These are phyloP conservation scores for Waltergamsia citrina DNA, from an alignment of 2,329 filamentous ascomycete species.

Conservation along the genomic window DNA sequence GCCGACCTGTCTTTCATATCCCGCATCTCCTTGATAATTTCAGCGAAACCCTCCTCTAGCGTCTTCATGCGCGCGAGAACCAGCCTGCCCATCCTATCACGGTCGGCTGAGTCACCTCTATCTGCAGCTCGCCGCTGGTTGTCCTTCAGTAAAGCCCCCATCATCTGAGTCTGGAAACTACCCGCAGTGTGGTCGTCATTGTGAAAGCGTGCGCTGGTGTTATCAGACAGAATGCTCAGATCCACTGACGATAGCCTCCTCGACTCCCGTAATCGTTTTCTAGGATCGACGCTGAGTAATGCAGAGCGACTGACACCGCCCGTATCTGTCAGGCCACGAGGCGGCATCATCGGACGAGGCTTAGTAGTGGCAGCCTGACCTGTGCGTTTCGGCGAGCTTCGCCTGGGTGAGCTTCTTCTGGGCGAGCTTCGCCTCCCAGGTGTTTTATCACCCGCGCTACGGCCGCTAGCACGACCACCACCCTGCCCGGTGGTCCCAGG, in stretches of 20 bases:
- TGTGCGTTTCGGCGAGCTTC: conserved; percentile 33
- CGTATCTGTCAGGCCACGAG: conserved; percentile 22
- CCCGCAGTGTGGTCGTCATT: conserved; percentile 55
- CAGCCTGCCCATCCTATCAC: conserved; percentile 66
- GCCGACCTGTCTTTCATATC: conserved; percentile 42
- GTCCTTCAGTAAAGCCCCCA: conserved; percentile 54
- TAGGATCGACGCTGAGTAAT: conserved; percentile 40
- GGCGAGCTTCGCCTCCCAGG: conserved; percentile 10
- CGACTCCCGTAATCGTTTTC: conserved; percentile 24
- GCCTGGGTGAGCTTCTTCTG: conserved; percentile 31
- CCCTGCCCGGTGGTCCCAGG: conserved; percentile 20
- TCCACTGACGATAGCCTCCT: conserved; percentile 55
- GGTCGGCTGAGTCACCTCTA: conserved; percentile 30
- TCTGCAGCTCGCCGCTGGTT: conserved; percentile 38
- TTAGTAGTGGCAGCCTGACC: conserved; percentile 35
- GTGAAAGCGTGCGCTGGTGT: conserved; percentile 39
- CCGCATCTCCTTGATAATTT: conserved; percentile 75
- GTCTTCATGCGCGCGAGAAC: conserved; percentile 89
- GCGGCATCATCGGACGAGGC: conserved; percentile 46
- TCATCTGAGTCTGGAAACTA: conserved; percentile 76
- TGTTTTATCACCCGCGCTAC: conserved; percentile 11
- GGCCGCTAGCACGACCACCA: conserved; percentile 13
- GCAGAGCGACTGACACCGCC: conserved; percentile 29
- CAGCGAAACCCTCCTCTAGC: conserved; percentile 80
- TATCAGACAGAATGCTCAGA: conserved; percentile 65